Conservation (phyloP, 495 filamentous ascomycete species). For the Geoglossum glabrum region DNA sequence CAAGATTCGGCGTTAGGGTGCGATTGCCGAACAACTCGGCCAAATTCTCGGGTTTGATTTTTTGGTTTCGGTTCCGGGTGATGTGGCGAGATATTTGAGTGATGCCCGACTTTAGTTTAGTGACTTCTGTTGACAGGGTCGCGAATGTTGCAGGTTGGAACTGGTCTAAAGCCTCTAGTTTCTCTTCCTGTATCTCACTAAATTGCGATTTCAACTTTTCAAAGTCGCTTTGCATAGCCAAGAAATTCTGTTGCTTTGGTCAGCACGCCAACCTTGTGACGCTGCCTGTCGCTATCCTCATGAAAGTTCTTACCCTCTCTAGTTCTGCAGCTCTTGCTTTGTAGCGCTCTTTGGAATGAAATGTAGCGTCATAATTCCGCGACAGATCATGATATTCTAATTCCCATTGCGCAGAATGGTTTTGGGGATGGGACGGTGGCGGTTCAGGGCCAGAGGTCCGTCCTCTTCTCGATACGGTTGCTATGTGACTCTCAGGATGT, state of each 20-base stretch:
- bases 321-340: too few species aligned
- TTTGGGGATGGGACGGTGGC: too few species aligned
- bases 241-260: neutral
- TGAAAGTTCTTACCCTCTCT: too few species aligned
- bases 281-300: too few species aligned
- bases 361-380: too few species aligned
- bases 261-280: too few species aligned
- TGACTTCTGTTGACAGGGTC: neutral
- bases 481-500: too few species aligned
- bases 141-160: neutral
- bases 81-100: neutral
- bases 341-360: too few species aligned
- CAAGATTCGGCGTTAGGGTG: neutral
- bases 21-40: neutral
- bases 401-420: too few species aligned
- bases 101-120: neutral
- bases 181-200: neutral
- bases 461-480: too few species aligned
- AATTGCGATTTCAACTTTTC: neutral
- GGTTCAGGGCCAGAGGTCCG: too few species aligned
- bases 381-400: too few species aligned
- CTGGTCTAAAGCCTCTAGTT: neutral
- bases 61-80: neutral
- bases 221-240: neutral
- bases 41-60: neutral